Conservation (phyloP, 148 eudicot genomes). For the Rhododendron kiyosumense region DNA sequence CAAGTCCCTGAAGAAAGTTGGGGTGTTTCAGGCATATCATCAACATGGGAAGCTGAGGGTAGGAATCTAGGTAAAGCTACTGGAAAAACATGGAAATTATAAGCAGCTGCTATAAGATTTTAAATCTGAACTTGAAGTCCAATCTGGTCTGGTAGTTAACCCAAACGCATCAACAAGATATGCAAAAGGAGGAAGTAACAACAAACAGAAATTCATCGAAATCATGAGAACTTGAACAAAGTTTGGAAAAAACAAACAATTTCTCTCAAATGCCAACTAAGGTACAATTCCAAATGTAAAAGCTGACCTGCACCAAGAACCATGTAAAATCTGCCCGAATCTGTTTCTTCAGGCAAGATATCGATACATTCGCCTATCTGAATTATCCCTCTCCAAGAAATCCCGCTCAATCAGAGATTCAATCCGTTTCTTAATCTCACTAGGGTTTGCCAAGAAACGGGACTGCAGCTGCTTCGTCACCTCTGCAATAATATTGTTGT, state of each 20-base stretch:
- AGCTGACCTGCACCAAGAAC: slow-evolving; percentile 12
- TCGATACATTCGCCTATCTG: slow-evolving; percentile 58
- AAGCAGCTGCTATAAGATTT: not conserved
- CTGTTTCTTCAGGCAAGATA: slow-evolving; percentile 54
- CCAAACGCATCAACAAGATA: not conserved
- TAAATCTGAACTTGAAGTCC: not conserved
- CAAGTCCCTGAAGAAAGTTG: not conserved
- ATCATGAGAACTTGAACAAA: not conserved
- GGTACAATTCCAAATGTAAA: slow-evolving; percentile 11
- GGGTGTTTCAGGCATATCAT: not conserved
- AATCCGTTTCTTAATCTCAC: not conserved
- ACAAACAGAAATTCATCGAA: slow-evolving; percentile 6
- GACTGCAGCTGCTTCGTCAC: slow-evolving; percentile 19
- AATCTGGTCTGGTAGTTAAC: not conserved
- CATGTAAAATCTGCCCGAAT: not conserved
- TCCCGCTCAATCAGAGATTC: slow-evolving; percentile 64
- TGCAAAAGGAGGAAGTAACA: not conserved
- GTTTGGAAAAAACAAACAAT: not conserved
- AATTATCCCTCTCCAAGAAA: slow-evolving; percentile 74
- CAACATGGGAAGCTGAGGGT: not conserved
- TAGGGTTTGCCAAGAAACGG: not conserved
- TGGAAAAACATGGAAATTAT: not conserved
- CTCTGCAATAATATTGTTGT: slow-evolving; percentile 69
- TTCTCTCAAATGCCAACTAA: slow-evolving; percentile 5
- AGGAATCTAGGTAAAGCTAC: not conserved